Base-by-base conservation (phyloP, 345 rosid species). In the Viola odorata region DNA sequence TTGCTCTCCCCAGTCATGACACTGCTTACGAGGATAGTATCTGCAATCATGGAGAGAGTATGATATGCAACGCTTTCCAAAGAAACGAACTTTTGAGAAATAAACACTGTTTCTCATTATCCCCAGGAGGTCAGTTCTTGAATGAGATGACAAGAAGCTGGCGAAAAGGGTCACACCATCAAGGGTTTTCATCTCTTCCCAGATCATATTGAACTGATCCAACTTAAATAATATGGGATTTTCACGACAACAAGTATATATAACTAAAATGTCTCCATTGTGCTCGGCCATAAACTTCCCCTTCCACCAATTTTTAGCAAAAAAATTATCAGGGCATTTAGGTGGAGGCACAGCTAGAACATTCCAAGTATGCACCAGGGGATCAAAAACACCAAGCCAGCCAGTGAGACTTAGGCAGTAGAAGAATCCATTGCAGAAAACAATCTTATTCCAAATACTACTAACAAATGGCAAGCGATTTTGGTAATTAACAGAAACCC, bases 81-180 rank as follows among this genome's bases (percentile, higher is more conserved):
- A 84, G 75, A 79, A 80, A 53, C 86, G 86, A 17, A 81, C 83
- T 73, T 81, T 84, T n/a, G 87, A 74, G 85, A 88, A 77, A 77
- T 80, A 86, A 40, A 85, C 62, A 59, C 79, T 81, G 80, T 88
- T 82, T 54, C 79, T 73, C 81, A 72, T 76, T 57, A 65, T 77
- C 63, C 88, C 86, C 1, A 70, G 78, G 37, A 80, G 81, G 52
- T 79, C 77, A 3, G 64, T 75, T 71, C 80, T 70, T 50, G 89
- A 66, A 55, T 71, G 81, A 39, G 87, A 78, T 60, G 87, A 69
- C 76, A 78, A 69, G 74, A 83, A 83, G 68, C 87, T 78, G 3
- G 88, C 87, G 58, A 84, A 87, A 4, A 85, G 70, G 1, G 92
- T 88, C 80, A 74, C 57, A 36, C 85, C 84, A 62, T 81, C 73